A percentile compares a stretch with the other conserved stretches of the same genome.
Conservation (phyloP, 2,329 filamentous ascomycete genomes). For the Exserohilum rostratum region DNA sequence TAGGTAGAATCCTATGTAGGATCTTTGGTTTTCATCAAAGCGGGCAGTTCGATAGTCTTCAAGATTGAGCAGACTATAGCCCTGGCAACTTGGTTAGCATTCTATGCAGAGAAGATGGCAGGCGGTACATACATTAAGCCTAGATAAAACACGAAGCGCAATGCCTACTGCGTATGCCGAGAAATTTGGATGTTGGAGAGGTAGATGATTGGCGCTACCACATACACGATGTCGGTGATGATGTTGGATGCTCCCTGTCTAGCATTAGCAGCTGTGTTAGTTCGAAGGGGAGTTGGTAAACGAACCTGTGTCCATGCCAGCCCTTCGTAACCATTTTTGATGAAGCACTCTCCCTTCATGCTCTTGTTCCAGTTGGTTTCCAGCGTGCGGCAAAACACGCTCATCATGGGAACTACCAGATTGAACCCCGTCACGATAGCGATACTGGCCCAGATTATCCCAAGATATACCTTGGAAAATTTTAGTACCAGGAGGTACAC, state of each 20-base stretch:
- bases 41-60: constrained; percentile 29
- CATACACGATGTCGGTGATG: constrained; percentile 36
- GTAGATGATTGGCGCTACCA: constrained; percentile 36
- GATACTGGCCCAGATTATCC: constrained; percentile 32
- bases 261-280: no score
- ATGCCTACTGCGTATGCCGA: constrained; percentile 31
- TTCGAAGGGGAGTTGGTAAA: no score
- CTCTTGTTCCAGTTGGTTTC: constrained; percentile 36
- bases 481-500: constrained; percentile 34
- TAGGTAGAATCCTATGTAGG: constrained; percentile 31
- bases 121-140: constrained; percentile 28
- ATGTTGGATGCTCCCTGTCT: constrained; percentile 31
- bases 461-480: constrained; percentile 28
- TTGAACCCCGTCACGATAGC: constrained; percentile 34
- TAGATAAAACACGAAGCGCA: constrained; percentile 35
- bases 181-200: constrained; percentile 32
- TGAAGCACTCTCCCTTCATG: constrained; percentile 30
- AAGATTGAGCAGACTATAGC: constrained; percentile 32
- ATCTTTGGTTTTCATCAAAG: constrained; percentile 24
- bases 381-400: constrained; percentile 29
- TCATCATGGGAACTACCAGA: constrained; percentile 26
- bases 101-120: background rate
- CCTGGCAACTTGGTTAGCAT: constrained; percentile 6
- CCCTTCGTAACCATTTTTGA: constrained; percentile 13
- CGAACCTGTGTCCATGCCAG: constrained; percentile 11